These are phyloP conservation scores for Termitomyces sp. DNA, from an alignment of 768 basidiomycete species.

Conservation along the genomic window DNA sequence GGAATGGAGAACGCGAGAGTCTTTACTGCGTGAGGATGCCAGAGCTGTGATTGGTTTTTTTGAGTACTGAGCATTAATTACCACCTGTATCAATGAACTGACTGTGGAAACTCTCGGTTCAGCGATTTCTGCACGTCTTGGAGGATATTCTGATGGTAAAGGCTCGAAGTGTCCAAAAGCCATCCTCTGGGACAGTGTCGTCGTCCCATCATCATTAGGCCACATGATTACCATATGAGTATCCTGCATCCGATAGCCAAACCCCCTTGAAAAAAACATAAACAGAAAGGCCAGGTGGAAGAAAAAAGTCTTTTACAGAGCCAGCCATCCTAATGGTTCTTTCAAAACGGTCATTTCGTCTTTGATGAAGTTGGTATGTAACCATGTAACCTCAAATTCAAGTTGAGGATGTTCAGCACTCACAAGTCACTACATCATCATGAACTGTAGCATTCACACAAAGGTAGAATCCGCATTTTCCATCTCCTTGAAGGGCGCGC, in stretches of 20 bases:
- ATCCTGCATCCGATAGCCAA: conserved; percentile 42
- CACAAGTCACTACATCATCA: conserved; percentile 39
- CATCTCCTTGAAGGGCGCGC: conserved; percentile 34
- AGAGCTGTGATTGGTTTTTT: conserved; percentile 8
- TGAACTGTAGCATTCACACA: conserved; percentile 45
- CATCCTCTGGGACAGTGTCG: conserved; percentile 54
- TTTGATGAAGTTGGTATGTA: conserved; percentile 15
- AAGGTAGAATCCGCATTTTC: conserved; percentile 34
- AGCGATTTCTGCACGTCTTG: conserved; percentile 37
- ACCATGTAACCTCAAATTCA: no score
- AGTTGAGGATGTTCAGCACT: conserved; percentile 13
- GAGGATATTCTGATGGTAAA: conserved; percentile 33
- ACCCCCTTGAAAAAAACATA: conserved; percentile 31
- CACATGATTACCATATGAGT: conserved; percentile 55
- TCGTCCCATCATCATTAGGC: conserved; percentile 42
- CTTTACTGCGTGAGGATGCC: conserved; percentile 27
- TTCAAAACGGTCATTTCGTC: conserved; percentile 38
- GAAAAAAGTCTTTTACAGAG: conserved; percentile 30
- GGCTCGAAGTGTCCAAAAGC: conserved; percentile 45
- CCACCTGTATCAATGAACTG: conserved; percentile 5
- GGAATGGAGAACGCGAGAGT: conserved; percentile 39
- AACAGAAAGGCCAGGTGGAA: background rate
- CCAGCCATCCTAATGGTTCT: conserved; percentile 46
- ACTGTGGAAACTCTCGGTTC: conserved; percentile 29
- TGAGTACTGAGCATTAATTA: background rate